phyloP scores from a whole-genome alignment of 805 yeast genomes.

The Starmera dryadoides region DNA sequence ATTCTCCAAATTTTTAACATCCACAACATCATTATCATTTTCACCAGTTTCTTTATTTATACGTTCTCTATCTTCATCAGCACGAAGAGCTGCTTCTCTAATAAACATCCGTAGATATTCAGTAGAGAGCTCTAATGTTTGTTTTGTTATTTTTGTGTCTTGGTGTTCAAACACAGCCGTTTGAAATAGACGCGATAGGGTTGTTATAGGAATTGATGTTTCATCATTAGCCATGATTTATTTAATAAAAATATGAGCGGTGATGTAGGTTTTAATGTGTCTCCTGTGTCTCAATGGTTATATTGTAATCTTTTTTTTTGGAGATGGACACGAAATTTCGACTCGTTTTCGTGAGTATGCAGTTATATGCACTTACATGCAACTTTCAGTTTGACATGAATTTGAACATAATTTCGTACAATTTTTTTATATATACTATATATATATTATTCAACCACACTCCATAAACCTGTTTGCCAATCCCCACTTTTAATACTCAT shows the following conservation, averaged over 20 bases:
- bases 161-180: conserved; percentile 40
- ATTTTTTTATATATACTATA: no score
- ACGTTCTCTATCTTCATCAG: conserved; percentile 43
- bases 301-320: no score
- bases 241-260: no score
- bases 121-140: conserved; percentile 40
- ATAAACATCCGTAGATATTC: conserved; percentile 52
- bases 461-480: no score
- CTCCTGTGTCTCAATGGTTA: no score
- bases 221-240: conserved; percentile 8
- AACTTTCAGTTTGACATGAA: no score
- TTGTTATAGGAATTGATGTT: conserved; percentile 18
- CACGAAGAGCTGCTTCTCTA: conserved; percentile 49
- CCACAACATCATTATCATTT: conserved; percentile 29
- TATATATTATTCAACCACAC: no score
- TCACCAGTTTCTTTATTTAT: conserved; percentile 10
- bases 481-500: conserved; percentile 13
- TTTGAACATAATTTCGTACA: no score
- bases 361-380: no score
- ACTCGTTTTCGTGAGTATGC: no score
- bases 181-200: conserved; percentile 46
- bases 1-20: conserved; percentile 46
- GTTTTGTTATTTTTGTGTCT: conserved; percentile 39
- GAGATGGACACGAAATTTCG: no score
- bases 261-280: no score